Percentiles rank a stretch among this genome's conserved stretches.
phyloP scores from a whole-genome alignment of 805 yeast genomes.

The Starmerella asiatica region DNA sequence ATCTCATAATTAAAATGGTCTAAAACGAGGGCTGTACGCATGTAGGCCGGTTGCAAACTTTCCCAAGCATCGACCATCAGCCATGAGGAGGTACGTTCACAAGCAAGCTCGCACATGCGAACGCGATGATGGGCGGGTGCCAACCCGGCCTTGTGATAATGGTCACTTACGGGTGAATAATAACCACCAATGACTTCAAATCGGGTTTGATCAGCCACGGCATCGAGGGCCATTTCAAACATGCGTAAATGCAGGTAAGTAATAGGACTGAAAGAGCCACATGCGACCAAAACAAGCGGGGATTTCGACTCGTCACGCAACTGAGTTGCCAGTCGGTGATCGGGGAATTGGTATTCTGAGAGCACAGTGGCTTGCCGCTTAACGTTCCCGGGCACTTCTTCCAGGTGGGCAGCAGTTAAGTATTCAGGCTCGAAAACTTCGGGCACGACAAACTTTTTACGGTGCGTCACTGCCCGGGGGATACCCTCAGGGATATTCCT shows the following conservation, averaged over 20 bases:
- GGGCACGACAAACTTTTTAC: slow-evolving; percentile 21
- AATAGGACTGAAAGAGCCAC: slow-evolving; percentile 94
- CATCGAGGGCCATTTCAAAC: slow-evolving; percentile 98
- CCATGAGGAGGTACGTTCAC: slow-evolving; percentile 95
- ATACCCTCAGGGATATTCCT: slow-evolving; percentile 21
- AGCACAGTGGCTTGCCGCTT: slow-evolving; percentile 69
- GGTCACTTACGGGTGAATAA: slow-evolving; percentile 83
- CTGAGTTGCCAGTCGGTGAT: slow-evolving; percentile 63
- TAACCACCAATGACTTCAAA: slow-evolving; percentile 95
- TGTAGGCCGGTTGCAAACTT: slow-evolving; percentile 75
- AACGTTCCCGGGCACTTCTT: slow-evolving; percentile 93
- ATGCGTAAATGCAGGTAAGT: slow-evolving; percentile 88
- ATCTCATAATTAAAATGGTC: slow-evolving; percentile 96
- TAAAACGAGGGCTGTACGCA: slow-evolving; percentile 86
- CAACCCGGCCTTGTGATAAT: slow-evolving; percentile 82
- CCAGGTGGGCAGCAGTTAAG: slow-evolving; percentile 64
- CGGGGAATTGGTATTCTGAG: slow-evolving; percentile 66
- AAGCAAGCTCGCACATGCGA: slow-evolving; percentile 94
- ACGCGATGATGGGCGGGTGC: slow-evolving; percentile 85
- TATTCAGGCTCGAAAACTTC: slow-evolving; percentile 23
- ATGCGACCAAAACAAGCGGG: slow-evolving; percentile 90
- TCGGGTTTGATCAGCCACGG: slow-evolving; percentile 77
- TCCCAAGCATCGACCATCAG: slow-evolving; percentile 99
- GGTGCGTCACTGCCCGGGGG: slow-evolving; percentile 23
- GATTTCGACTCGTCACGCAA: slow-evolving; percentile 61